Conservation (phyloP, 768 basidiomycete species). For the Lactarius evosmus region DNA sequence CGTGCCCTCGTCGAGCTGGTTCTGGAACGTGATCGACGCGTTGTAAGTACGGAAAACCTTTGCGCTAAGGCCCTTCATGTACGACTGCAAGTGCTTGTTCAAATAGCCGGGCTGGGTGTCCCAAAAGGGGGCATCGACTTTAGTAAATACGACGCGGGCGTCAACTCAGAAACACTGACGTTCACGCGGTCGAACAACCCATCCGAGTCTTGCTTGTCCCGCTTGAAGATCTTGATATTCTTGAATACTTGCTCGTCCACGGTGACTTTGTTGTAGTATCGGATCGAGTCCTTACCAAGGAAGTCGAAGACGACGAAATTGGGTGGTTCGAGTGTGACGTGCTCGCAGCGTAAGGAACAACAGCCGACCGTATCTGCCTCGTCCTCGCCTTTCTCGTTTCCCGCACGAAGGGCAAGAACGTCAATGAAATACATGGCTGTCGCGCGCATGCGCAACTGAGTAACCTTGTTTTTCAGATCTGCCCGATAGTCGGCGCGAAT, state of each 20-base stretch:
- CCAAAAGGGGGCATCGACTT: not conserved
- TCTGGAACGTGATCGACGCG: conserved; percentile 93
- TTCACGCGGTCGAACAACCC: conserved; percentile 93
- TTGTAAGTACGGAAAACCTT: conserved; percentile 99
- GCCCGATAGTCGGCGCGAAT: conserved; percentile 86
- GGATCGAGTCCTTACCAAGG: conserved; percentile 98
- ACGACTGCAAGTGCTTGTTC: conserved; percentile 88
- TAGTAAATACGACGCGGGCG: not conserved
- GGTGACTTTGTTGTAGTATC: conserved; percentile 88
- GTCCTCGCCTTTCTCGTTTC: conserved; percentile 99
- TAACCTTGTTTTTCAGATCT: conserved; percentile 86
- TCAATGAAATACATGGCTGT: conserved; percentile 99
- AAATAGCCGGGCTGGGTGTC: conserved; percentile 65
- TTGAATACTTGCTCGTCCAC: conserved; percentile 95
- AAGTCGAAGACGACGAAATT: conserved; percentile 93
- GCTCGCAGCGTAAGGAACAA: conserved; percentile 95
- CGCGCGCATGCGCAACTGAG: conserved; percentile 95
- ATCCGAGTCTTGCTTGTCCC: conserved; percentile 84
- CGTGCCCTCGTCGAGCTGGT: conserved; percentile 75
- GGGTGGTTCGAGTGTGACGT: conserved; percentile 87
- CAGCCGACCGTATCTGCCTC: conserved; percentile 99
- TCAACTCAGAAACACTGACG: conserved; percentile 46
- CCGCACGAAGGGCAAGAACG: conserved; percentile 92
- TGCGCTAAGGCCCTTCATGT: conserved; percentile 97
- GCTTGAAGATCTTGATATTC: conserved; percentile 96